Conservation (phyloP, 805 yeast species). For the Isabelozyma gotoi region DNA sequence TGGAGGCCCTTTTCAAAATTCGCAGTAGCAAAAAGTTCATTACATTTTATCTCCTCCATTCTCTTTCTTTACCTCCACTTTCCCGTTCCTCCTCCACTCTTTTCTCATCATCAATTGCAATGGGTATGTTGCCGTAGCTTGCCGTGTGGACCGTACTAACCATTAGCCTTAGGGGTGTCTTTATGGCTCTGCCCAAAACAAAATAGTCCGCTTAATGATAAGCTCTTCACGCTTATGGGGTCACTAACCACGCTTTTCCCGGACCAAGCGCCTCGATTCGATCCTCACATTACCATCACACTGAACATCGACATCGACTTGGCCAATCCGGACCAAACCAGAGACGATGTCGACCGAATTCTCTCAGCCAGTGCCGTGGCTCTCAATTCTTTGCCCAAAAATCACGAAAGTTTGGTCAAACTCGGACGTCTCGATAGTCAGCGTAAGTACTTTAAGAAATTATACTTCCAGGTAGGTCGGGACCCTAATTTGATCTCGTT, state of each 20-base stretch:
- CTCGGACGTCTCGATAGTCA: constrained; percentile 48
- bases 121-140: constrained; percentile 13
- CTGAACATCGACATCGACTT: constrained; percentile 52
- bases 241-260: constrained; percentile 72
- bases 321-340: constrained; percentile 32
- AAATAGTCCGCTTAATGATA: constrained; percentile 53
- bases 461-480: constrained; percentile 47
- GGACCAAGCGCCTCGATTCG: constrained; percentile 61
- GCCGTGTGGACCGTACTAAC: not conserved
- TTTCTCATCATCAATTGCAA: not conserved
- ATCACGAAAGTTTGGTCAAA: constrained; percentile 38
- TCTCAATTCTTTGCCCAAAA: constrained; percentile 36
- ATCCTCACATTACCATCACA: constrained; percentile 77
- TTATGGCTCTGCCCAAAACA: constrained; percentile 75
- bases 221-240: constrained; percentile 57
- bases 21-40: constrained; percentile 1
- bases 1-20: too few species aligned
- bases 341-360: constrained; percentile 58
- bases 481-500: constrained; percentile 50
- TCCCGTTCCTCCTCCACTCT: too few species aligned
- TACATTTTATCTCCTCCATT: not conserved
- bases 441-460: constrained; percentile 50
- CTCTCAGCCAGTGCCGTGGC: constrained; percentile 63
- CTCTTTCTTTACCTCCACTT: too few species aligned
- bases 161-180: constrained; percentile 45